Conservation (phyloP, 2,329 filamentous ascomycete species). For the Purpureocillium takamizusanense region DNA sequence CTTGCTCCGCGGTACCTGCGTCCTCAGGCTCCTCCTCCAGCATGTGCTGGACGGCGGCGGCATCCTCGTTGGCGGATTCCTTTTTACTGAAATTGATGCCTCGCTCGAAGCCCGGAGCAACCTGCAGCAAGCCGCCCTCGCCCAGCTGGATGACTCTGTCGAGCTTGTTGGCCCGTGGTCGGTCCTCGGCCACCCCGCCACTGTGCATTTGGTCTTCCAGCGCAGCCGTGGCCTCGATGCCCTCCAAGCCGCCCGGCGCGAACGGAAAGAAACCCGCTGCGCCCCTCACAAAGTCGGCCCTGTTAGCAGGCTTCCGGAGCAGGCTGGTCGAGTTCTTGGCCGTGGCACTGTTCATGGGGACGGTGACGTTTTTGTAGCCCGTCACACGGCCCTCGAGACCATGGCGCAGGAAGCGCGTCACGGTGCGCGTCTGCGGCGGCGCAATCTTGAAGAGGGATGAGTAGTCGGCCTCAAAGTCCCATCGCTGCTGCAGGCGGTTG, state of each 20-base stretch:
- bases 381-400: slow-evolving; percentile 88
- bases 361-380: slow-evolving; percentile 87
- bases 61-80: slow-evolving; percentile 50
- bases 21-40: slow-evolving; percentile 44
- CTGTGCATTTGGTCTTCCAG: slow-evolving; percentile 67
- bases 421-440: slow-evolving; percentile 87
- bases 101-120: slow-evolving; percentile 72
- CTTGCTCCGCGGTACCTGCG: slow-evolving; percentile 14
- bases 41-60: slow-evolving; percentile 60
- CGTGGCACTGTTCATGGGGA: slow-evolving; percentile 79
- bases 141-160: slow-evolving; percentile 80
- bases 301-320: slow-evolving; percentile 72
- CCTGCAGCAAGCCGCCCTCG: slow-evolving; percentile 69
- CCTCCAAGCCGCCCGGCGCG: slow-evolving; percentile 80
- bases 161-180: slow-evolving; percentile 47
- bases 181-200: slow-evolving; percentile 32
- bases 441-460: slow-evolving; percentile 79
- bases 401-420: slow-evolving; percentile 84
- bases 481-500: slow-evolving; percentile 78
- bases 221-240: slow-evolving; percentile 75
- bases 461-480: slow-evolving; percentile 75
- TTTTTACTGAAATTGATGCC: slow-evolving; percentile 64
- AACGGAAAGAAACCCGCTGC: slow-evolving; percentile 93
- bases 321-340: slow-evolving; percentile 94
- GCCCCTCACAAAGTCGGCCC: slow-evolving; percentile 86